Evolutionary conservation across 108 stramenopile species (phyloP).

Genomic region (Cyclotella distinguenda): DNA sequence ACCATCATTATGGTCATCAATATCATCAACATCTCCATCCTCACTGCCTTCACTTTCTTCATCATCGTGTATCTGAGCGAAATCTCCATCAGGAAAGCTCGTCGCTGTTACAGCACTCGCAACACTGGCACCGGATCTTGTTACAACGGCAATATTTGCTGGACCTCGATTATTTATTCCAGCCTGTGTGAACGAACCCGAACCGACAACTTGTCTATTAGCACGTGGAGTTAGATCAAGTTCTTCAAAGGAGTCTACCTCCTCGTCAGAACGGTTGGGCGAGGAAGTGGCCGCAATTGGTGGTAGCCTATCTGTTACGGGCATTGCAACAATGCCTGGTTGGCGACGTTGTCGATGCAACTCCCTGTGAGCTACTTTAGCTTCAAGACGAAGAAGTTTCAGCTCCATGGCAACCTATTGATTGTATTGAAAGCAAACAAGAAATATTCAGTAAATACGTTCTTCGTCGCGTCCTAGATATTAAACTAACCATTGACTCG

Average conservation of each 20-base stretch:
- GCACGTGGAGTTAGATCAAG: conserved; percentile 44
- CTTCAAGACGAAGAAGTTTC: conserved; percentile 54
- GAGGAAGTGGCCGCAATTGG: conserved; percentile 44
- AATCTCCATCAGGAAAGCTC: conserved; percentile 48
- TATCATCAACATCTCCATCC: conserved; percentile 51
- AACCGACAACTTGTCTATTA: conserved; percentile 15
- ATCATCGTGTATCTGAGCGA: conserved; percentile 35
- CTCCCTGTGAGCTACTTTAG: conserved; percentile 46
- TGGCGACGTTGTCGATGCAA: conserved; percentile 41
- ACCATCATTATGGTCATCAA: conserved; percentile 41
- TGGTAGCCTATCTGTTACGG: conserved; percentile 38
- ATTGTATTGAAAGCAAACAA: background rate
- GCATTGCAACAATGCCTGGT: conserved; percentile 13
- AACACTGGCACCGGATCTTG: conserved; percentile 53
- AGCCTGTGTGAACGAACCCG: conserved; percentile 24
- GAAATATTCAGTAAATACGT: too few relatives aligned
- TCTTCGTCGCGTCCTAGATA: background rate
- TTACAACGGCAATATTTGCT: conserved; percentile 52
- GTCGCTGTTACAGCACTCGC: conserved; percentile 58
- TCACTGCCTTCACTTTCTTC: conserved; percentile 34
- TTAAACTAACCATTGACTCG: conserved; percentile 51
- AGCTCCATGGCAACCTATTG: conserved; percentile 53
- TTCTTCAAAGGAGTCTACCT: conserved; percentile 44
- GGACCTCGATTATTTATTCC: conserved; percentile 33
- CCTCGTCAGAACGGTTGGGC: conserved; percentile 40